Percentiles rank a stretch among this genome's conserved stretches.
These are phyloP conservation scores for Microcyclosporella mali DNA, from an alignment of 2,329 filamentous ascomycete genomes.

Conservation along the genomic window DNA sequence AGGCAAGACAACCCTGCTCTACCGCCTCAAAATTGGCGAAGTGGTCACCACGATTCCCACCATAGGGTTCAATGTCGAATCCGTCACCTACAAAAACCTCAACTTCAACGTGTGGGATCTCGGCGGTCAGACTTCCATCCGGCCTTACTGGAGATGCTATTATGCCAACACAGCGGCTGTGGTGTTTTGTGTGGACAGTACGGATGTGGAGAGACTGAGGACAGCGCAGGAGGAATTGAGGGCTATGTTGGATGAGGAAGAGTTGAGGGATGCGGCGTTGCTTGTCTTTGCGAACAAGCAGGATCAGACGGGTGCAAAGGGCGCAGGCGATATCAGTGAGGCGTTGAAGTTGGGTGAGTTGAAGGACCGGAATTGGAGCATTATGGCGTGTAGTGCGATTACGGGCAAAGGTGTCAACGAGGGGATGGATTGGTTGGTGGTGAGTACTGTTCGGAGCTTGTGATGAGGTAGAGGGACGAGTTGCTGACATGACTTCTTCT, in stretches of 20 bases:
- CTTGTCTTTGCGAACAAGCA: slow-evolving; percentile 99
- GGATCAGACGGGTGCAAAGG: slow-evolving; percentile 93
- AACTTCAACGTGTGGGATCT: slow-evolving; percentile 99
- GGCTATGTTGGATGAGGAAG: slow-evolving; percentile 95
- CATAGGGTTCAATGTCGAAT: slow-evolving; percentile 99
- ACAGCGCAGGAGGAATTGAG: slow-evolving; percentile 89
- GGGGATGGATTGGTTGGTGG: slow-evolving; percentile 98
- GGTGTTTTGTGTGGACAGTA: slow-evolving; percentile 97
- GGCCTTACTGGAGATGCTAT: slow-evolving; percentile 98
- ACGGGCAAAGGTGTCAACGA: slow-evolving; percentile 91
- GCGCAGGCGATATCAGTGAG: slow-evolving; percentile 93
- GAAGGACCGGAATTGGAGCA: slow-evolving; percentile 97
- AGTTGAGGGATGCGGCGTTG: slow-evolving; percentile 81
- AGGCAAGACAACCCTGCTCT: slow-evolving; percentile 93
- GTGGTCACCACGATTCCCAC: slow-evolving; percentile 98
- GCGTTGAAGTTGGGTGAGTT: slow-evolving; percentile 83
- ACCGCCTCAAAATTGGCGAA: slow-evolving; percentile 93
- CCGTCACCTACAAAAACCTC: slow-evolving; percentile 94
- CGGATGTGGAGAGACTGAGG: slow-evolving; percentile 89
- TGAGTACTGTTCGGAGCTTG: slow-evolving; percentile 41
- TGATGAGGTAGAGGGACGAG: not conserved
- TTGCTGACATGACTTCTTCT: slow-evolving; percentile 6
- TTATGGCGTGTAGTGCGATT: slow-evolving; percentile 93
- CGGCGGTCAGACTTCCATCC: slow-evolving; percentile 95
- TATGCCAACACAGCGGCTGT: slow-evolving; percentile 98